These are phyloP conservation scores for Yarrowia sp. DNA, from an alignment of 805 yeast species.

Conservation along the genomic window DNA sequence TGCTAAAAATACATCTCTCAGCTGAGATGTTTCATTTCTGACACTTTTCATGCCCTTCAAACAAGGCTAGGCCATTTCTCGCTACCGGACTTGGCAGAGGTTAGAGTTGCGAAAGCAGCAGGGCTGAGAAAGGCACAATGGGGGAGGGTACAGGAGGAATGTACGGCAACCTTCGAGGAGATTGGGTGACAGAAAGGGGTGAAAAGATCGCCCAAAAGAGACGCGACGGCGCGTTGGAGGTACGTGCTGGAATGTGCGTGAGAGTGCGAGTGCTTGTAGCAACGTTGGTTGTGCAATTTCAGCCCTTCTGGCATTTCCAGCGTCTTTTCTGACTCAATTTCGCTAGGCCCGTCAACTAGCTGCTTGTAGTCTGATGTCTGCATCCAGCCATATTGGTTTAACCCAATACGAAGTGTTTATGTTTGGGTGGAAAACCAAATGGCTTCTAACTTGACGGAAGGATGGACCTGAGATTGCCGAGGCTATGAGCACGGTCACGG, in stretches of 20 bases:
- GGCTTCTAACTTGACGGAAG: background rate
- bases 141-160: slow-evolving; percentile 24
- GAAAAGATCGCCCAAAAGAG: slow-evolving; percentile 11
- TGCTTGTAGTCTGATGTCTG: background rate
- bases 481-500: too few relatives aligned
- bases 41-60: background rate
- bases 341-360: background rate
- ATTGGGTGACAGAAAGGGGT: slow-evolving; percentile 16
- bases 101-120: slow-evolving; percentile 16
- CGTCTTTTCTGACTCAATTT: too few relatives aligned
- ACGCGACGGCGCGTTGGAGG: slow-evolving; percentile 12
- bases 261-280: too few relatives aligned
- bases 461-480: too few relatives aligned
- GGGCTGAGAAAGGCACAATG: slow-evolving; percentile 34
- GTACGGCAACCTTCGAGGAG: slow-evolving; percentile 27
- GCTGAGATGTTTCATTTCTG: background rate
- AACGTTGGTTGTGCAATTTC: too few relatives aligned
- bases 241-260: too few relatives aligned
- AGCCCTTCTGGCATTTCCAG: too few relatives aligned
- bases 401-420: background rate
- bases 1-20: background rate
- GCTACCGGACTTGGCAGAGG: slow-evolving; percentile 20
- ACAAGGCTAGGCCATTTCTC: background rate
- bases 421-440: slow-evolving; percentile 12
- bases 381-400: background rate